Evolutionary conservation across 768 basidiomycete genomes (phyloP).

Genomic region (Cubamyces lactineus): DNA sequence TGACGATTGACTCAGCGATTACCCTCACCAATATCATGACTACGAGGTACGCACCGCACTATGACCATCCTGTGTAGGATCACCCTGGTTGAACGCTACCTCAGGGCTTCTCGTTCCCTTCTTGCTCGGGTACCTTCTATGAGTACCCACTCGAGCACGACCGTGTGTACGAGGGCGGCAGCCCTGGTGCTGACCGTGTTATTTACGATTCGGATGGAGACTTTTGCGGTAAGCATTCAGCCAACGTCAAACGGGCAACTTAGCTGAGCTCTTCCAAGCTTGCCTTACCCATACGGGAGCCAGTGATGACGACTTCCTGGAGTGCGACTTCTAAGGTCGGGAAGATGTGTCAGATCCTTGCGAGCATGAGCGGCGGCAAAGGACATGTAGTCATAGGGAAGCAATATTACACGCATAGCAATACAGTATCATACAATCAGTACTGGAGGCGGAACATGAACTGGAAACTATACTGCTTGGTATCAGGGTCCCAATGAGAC

Average conservation of each 20-base stretch:
- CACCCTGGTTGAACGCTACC: not conserved
- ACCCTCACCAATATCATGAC: slow-evolving; percentile 35
- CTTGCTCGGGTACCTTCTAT: slow-evolving; percentile 29
- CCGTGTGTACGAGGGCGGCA: slow-evolving; percentile 31
- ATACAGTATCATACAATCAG: slow-evolving; percentile 32
- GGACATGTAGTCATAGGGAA: not conserved
- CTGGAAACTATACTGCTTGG: slow-evolving; percentile 97
- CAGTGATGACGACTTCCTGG: slow-evolving; percentile 26
- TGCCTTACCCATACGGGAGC: slow-evolving; percentile 32
- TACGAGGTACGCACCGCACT: slow-evolving; percentile 27
- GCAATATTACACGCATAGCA: slow-evolving; percentile 2
- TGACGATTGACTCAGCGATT: slow-evolving; percentile 21
- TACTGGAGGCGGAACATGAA: slow-evolving; percentile 83
- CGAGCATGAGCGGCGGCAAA: not conserved
- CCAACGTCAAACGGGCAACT: no score
- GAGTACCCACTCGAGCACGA: slow-evolving; percentile 33
- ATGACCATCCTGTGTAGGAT: not conserved
- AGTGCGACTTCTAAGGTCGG: slow-evolving; percentile 22
- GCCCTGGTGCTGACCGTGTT: slow-evolving; percentile 37
- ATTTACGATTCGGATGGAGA: slow-evolving; percentile 27
- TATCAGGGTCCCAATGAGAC: slow-evolving; percentile 99
- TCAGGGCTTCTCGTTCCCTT: slow-evolving; percentile 31
- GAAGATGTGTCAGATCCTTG: not conserved
- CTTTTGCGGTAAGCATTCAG: slow-evolving; percentile 29
- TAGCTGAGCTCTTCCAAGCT: slow-evolving; percentile 15